Conservation (phyloP, 2,329 filamentous ascomycete genomes). For the Byssothecium circinans region DNA sequence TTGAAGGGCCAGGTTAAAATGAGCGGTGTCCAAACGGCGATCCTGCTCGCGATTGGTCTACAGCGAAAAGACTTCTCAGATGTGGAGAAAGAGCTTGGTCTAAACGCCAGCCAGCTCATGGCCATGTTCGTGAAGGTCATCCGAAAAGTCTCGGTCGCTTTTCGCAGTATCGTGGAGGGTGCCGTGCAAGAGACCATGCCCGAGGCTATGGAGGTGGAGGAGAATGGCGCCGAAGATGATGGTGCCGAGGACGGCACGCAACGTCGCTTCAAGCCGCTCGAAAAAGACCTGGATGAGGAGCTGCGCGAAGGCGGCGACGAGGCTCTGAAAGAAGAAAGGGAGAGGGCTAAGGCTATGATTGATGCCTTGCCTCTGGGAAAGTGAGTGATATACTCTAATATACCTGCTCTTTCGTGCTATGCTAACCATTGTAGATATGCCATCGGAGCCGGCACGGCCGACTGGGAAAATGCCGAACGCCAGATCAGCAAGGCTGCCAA, state of each 20-base stretch:
- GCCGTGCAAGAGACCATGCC: constrained; percentile 58
- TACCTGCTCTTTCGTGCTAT: background rate
- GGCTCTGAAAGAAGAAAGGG: constrained; percentile 68
- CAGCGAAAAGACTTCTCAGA: constrained; percentile 86
- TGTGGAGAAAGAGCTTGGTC: constrained; percentile 74
- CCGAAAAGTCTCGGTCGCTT: constrained; percentile 79
- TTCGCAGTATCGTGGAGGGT: constrained; percentile 72
- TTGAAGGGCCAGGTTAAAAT: constrained; percentile 69
- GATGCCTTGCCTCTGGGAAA: constrained; percentile 86
- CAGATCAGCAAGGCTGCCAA: constrained; percentile 61
- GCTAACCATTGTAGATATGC: constrained; percentile 41
- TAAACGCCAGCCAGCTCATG: constrained; percentile 77
- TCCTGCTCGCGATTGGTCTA: constrained; percentile 83
- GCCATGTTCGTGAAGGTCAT: constrained; percentile 98
- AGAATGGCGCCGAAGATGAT: constrained; percentile 61
- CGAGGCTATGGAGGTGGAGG: constrained; percentile 45
- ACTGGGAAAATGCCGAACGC: constrained; percentile 70
- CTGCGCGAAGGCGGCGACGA: constrained; percentile 81
- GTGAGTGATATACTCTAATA: constrained; percentile 54
- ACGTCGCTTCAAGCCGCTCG: constrained; percentile 67
- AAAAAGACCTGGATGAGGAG: constrained; percentile 74
- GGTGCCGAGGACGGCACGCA: constrained; percentile 64
- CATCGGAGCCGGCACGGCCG: constrained; percentile 51
- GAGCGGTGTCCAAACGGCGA: constrained; percentile 79
- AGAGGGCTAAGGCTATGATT: constrained; percentile 85